Evolutionary conservation across 306 rosid species (phyloP), one percentile per base, ranked within the genome.

Genomic region (Dalbergia oliveri): DNA sequence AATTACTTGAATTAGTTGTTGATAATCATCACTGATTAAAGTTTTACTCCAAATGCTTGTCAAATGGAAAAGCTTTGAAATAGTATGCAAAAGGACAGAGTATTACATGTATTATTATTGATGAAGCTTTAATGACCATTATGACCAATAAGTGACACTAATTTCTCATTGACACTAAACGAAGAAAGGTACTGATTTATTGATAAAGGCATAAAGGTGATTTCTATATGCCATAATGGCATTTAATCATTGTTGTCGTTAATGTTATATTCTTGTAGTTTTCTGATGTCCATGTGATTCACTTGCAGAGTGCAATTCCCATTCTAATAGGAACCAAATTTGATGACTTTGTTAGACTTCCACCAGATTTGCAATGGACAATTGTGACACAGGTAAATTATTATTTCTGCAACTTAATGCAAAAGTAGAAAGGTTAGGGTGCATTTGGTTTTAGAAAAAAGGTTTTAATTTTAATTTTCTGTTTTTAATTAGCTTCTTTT

Each of bases 341-440:
- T 75, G 99, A 95, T 64, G 99, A 93, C 69, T 95, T 95, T 75
- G 97, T 89, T 78, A 88, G 82, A 82, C 98, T 95, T 68, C 98
- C 99, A 11, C 98, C 98, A 8, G 94, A 95, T 83, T 76, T 95
- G 71, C 99, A 95, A 65, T 91, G 99, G 99, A 91, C 98, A 77
- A 91, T 95, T 68, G 90, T 88, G 71, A 91, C 92, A 64, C 98
- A 93, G 99, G 99, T 95, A 89, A 43, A 13, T 74, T 14, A 59
- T 14, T 26, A 13, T 19, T 8, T 31, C 12, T 16, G 14, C 57
- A 64, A 14, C 18, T 53, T 21, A 5, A 14, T 53, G 19, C 58
- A 53, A 53, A 14, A 53, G 9, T 53, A 53, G 18, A 49, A 49
- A 35, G 39, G 39, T 0, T 6, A 21, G 23, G 23, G 23, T 21